These are phyloP conservation scores for Aspergillus diversus DNA, from an alignment of 495 filamentous ascomycete species.

Conservation along the genomic window DNA sequence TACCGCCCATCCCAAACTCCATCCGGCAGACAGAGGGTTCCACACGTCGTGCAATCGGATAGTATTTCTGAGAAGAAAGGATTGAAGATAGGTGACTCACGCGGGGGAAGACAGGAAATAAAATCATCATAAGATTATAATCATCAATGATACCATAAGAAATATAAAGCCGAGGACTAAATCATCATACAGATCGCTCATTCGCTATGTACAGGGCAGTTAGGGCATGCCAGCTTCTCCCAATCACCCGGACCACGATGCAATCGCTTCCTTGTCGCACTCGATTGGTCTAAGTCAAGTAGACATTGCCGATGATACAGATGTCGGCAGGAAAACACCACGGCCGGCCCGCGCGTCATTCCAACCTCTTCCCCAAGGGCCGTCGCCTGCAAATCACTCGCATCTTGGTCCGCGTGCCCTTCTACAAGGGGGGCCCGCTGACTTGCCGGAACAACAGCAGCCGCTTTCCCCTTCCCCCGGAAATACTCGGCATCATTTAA, in stretches of 20 bases:
- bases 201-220: conserved; percentile 40
- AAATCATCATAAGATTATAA: conserved; percentile 7
- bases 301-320: conserved; percentile 56
- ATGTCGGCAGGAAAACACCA: conserved; percentile 60
- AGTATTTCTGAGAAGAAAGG: too few relatives aligned
- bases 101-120: not conserved
- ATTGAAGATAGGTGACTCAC: not conserved
- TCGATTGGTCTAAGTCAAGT: conserved; percentile 32
- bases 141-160: conserved; percentile 7
- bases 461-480: conserved; percentile 50
- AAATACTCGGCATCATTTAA: conserved; percentile 33
- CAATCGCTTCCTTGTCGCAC: conserved; percentile 27
- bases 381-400: conserved; percentile 20
- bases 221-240: conserved; percentile 27
- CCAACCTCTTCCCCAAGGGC: conserved; percentile 24
- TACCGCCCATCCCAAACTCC: too few relatives aligned
- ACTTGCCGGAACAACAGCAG: conserved; percentile 28
- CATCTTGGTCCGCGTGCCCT: conserved; percentile 22
- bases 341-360: conserved; percentile 36
- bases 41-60: too few relatives aligned
- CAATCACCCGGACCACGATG: conserved; percentile 19
- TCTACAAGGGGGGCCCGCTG: conserved; percentile 24
- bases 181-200: conserved; percentile 42
- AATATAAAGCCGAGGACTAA: conserved; percentile 8
- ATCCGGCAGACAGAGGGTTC: too few relatives aligned